Evolutionary conservation across 805 yeast genomes (phyloP).

Genomic region (Wickerhamiella sergipiensis): DNA sequence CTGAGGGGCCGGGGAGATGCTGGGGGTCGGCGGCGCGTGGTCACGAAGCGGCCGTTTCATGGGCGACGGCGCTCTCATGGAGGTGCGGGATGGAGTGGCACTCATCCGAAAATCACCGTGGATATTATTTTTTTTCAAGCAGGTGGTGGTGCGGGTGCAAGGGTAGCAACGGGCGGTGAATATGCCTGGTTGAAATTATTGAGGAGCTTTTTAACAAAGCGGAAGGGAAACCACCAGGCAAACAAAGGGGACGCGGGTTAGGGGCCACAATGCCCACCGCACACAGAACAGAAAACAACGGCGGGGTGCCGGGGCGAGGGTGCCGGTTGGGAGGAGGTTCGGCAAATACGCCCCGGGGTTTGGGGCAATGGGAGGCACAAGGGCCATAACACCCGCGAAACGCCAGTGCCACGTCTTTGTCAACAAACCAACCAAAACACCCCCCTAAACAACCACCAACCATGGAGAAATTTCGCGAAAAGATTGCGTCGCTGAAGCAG

Average conservation of each 20-base stretch:
- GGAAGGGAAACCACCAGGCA: not conserved
- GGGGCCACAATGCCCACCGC: not conserved
- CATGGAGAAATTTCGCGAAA: conserved; percentile 21
- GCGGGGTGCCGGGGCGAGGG: too few relatives aligned
- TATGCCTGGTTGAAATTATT: not conserved
- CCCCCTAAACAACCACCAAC: not conserved
- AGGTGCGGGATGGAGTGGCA: not conserved
- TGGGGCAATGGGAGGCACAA: too few relatives aligned
- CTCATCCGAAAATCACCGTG: not conserved
- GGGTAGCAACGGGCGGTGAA: too few relatives aligned
- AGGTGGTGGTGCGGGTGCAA: not conserved
- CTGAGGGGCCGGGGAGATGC: not conserved
- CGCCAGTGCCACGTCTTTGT: conserved; percentile 2
- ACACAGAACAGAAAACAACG: not conserved
- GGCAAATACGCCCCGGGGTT: too few relatives aligned
- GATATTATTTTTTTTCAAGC: too few relatives aligned
- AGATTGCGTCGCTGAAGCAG: conserved; percentile 47
- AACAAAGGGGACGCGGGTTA: not conserved
- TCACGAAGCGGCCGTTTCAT: not conserved
- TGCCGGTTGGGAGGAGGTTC: too few relatives aligned
- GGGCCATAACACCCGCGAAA: not conserved
- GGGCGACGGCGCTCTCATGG: conserved; percentile 1
- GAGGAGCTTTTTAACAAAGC: not conserved
- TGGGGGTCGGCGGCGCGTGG: not conserved
- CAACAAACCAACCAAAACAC: not conserved